Evolutionary conservation across 73 alveolate genomes (phyloP).

Genomic region (Tetrahymena borealis): DNA sequence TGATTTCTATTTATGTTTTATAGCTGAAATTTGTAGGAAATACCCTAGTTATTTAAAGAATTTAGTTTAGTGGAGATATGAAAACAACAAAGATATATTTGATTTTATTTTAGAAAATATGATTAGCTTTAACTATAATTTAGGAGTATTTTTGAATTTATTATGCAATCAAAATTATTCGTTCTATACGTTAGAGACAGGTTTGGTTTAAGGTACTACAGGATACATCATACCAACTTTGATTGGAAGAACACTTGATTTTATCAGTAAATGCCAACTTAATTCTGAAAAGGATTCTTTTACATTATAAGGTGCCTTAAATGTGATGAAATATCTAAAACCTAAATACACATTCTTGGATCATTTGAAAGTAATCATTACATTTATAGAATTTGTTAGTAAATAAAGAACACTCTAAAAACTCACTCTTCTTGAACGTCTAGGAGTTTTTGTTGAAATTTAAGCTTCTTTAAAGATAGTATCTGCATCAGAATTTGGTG

Average conservation of each 20-base stretch:
- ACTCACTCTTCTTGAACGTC: neutral
- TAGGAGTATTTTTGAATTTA: neutral
- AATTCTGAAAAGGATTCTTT: neutral
- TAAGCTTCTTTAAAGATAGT: neutral
- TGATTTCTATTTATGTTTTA: neutral
- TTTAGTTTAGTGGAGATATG: neutral
- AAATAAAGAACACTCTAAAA: neutral
- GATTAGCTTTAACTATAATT: neutral
- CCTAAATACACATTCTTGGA: neutral
- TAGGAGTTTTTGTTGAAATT: neutral
- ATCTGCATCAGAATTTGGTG: neutral
- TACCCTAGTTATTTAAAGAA: neutral
- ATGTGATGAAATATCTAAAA: neutral
- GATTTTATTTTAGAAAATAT: neutral
- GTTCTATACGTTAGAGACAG: neutral
- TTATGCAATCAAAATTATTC: neutral
- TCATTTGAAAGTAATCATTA: neutral
- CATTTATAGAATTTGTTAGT: neutral
- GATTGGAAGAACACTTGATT: neutral
- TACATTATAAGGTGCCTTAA: neutral
- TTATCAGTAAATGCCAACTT: neutral
- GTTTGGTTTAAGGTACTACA: neutral
- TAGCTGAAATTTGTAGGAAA: neutral
- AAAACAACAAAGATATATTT: neutral
- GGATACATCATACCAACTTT: neutral